A percentile compares a stretch with the other conserved stretches of the same genome.
phyloP scores from a whole-genome alignment of 768 basidiomycete species.

The Termitomyces sp. region DNA sequence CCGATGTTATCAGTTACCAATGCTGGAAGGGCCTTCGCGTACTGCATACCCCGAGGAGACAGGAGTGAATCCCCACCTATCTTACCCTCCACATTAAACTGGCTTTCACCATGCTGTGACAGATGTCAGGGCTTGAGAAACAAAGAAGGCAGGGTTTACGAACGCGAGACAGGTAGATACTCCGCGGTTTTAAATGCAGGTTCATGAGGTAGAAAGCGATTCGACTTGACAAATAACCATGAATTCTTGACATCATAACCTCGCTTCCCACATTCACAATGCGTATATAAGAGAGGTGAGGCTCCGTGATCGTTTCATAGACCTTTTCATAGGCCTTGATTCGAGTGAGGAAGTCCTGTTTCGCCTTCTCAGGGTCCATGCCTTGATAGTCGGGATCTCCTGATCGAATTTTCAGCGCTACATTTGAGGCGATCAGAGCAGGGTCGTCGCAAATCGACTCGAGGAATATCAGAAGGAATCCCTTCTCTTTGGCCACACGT shows the following conservation, averaged over 20 bases:
- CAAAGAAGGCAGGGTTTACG: conserved; percentile 20
- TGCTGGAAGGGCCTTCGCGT: conserved; percentile 79
- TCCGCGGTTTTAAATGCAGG: conserved; percentile 91
- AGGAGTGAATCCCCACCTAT: conserved; percentile 96
- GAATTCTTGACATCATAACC: conserved; percentile 80
- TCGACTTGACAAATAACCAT: conserved; percentile 93
- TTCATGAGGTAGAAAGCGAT: conserved; percentile 99
- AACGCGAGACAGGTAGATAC: conserved; percentile 94
- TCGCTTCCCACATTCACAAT: conserved; percentile 92
- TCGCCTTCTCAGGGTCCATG: conserved; percentile 77
- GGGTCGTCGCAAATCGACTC: conserved; percentile 96
- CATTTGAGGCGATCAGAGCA: conserved; percentile 88
- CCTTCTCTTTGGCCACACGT: conserved; percentile 82
- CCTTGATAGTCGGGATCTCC: conserved; percentile 98
- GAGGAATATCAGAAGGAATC: conserved; percentile 85
- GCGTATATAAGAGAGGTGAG: conserved; percentile 82
- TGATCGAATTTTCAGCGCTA: conserved; percentile 91
- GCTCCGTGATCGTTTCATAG: conserved; percentile 93
- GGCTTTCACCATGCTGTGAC: conserved; percentile 91
- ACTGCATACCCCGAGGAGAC: conserved; percentile 78
- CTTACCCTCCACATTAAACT: conserved; percentile 93
- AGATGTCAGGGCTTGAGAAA: conserved; percentile 2
- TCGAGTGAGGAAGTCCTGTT: conserved; percentile 84
- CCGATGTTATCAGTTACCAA: conserved; percentile 90
- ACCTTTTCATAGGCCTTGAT: conserved; percentile 93